Base-by-base conservation (phyloP, 2,329 filamentous ascomycete species). In the Aureobasidium mangrovei region DNA sequence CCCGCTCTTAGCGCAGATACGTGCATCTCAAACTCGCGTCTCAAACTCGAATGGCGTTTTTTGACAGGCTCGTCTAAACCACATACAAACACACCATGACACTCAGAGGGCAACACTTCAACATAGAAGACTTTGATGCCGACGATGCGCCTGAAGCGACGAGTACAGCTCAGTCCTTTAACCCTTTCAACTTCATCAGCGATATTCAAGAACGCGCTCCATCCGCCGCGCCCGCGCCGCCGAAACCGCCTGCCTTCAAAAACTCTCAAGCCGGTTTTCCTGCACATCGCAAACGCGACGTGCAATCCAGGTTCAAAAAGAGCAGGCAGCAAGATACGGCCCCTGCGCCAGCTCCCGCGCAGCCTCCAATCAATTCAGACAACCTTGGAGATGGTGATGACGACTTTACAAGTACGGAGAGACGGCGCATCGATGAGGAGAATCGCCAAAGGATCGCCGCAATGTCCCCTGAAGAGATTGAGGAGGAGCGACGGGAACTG, bases 391-490 rank as follows among this genome's bases (percentile, higher is more conserved):
- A 53, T 40, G 32, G 42, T 40, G 27, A 55, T 43, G 45, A 55
- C n/a, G 45, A 44, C 26, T 56, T 56, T 42, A 45, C 53, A 35
- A 53, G 31, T 10, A 39, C 47, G 3, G 54, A 95, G 64, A 82
- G 81, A 63, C 73, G 74, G 58, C 76, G 78, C 4, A 97, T 98
- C 66, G 86, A 91, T 63, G 78, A 83, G 60, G 90, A 97, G 67
- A 98, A 97, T 64, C 80, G 73, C 42, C 78, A 82, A 56, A 80
- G 80, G 57, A 69, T 98, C 44, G 83, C 83, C 10, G 75, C 77
- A 28, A 96, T 98, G 93, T 86, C 86, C 1, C 73, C 81, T 0
- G 79, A 82, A 36, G 88, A 96, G 69, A 95, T 97, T 56, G 83
- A 86, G 58, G 77, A 84, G 61, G 90, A 93, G 57, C 81, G 85